These are phyloP conservation scores for Gossypium australe DNA, from an alignment of 345 rosid species.

Conservation along the genomic window DNA sequence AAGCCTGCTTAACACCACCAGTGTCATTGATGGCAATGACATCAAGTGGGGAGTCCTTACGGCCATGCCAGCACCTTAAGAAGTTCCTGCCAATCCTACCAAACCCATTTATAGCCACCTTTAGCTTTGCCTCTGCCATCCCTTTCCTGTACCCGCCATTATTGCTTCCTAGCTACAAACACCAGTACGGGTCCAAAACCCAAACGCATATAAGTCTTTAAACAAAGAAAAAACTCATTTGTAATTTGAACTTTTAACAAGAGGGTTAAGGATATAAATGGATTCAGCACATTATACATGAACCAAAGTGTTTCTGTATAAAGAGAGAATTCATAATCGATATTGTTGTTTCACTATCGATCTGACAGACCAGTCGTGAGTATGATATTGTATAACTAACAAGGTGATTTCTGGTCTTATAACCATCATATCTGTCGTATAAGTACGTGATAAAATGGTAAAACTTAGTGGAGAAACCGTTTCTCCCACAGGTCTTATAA, in stretches of 20 bases:
- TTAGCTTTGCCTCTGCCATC: conserved; percentile 70
- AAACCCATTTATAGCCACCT: conserved; percentile 94
- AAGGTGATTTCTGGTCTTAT: too few species aligned
- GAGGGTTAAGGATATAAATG: too few species aligned
- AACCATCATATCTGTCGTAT: too few species aligned
- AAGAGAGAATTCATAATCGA: too few species aligned
- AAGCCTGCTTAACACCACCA: conserved; percentile 94
- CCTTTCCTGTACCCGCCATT: conserved; percentile 69
- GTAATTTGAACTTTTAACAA: neutral
- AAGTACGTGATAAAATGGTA: neutral
- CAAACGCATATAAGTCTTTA: neutral
- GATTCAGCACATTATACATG: too few species aligned
- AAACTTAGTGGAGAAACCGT: neutral
- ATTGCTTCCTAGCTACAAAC: conserved; percentile 48
- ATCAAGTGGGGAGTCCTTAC: conserved; percentile 79
- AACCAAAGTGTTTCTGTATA: too few species aligned
- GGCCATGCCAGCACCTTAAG: neutral
- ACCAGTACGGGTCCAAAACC: neutral
- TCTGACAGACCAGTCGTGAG: too few species aligned
- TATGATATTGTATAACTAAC: too few species aligned
- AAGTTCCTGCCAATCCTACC: conserved; percentile 46
- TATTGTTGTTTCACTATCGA: too few species aligned
- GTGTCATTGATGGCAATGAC: conserved; percentile 87
- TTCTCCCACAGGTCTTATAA: too few species aligned
- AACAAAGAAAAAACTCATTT: neutral